Conservation (phyloP, 345 rosid genomes). For the Eutrema japonicum region DNA sequence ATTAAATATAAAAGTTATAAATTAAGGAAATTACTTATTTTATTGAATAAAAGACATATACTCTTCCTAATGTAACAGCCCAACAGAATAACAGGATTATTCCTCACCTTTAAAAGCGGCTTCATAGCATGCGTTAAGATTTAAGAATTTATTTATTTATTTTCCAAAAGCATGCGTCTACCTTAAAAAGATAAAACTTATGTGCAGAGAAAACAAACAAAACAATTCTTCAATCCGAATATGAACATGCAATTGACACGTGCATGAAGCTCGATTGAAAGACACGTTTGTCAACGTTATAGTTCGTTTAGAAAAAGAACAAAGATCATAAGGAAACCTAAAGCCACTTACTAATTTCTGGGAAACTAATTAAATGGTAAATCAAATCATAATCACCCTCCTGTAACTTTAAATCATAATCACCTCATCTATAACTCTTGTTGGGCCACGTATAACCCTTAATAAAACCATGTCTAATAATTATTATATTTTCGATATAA, state of each 20-base stretch:
- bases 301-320: slow-evolving; percentile 7
- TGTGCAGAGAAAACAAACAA: slow-evolving; percentile 22
- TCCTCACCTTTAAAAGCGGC: slow-evolving; percentile 26
- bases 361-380: slow-evolving; percentile 32
- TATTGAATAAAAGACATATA: slow-evolving; percentile 10
- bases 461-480: background rate
- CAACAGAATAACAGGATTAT: slow-evolving; percentile 19
- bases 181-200: slow-evolving; percentile 15
- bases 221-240: slow-evolving; percentile 5
- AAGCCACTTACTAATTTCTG: slow-evolving; percentile 17
- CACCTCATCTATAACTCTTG: slow-evolving; percentile 19
- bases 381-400: slow-evolving; percentile 18
- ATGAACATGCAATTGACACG: slow-evolving; percentile 39
- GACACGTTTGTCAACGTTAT: slow-evolving; percentile 31
- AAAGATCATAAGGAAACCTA: slow-evolving; percentile 24
- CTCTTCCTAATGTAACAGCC: slow-evolving; percentile 31
- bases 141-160: slow-evolving; percentile 7
- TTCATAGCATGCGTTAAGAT: slow-evolving; percentile 37
- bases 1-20: background rate
- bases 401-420: slow-evolving; percentile 29
- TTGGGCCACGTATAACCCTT: slow-evolving; percentile 28
- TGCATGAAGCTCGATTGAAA: slow-evolving; percentile 30
- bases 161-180: slow-evolving; percentile 40
- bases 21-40: too few species aligned
- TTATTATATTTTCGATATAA: background rate